Base-by-base conservation (phyloP, 371 early-diverging fungal species). In the Gilbertella persicaria region DNA sequence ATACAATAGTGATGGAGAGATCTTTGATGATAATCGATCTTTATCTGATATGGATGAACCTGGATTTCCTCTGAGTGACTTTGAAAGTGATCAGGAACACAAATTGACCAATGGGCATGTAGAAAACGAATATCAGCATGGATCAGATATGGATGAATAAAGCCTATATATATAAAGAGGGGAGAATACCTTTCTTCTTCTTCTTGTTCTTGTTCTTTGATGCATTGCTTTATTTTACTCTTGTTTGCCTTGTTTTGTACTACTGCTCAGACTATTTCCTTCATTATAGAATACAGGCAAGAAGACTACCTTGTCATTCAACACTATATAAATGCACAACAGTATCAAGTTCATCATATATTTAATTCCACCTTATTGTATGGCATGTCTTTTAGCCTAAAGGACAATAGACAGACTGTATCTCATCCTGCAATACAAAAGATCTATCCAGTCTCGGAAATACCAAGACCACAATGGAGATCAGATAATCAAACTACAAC, bases 381-480 rank as follows among this genome's bases (percentile, higher is more conserved):
- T 35, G 71, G 71, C 21, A 46, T 70, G 45, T 66, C 71, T 3
- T 50, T 70, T 19, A 41, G 40, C 20, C 25, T 69, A 14, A 47
- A 45, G 9, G 55, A 55, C 16, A 17, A 40, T 30, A 30, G 25
- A 28, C n/a, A 17, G 24, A 45, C 20, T 17, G 20, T 44, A 14
- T 12, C 12, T 20, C 35, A 56, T 37, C 68, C 68, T 12, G 50
- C 21, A 7, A 58, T 69, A 2, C 55, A 55, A 23, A 50, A 47
- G 21, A 61, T 71, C 13, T 71, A 71, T 37, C 71, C 71, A 2
- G 46, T 67, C 4, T 49, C 59, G 38, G 45, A 62, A 25, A 62
- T 67, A 0, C 68, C 71, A 25, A 39, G 69, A 5, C 69, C 66
- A 9, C 60, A 66, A 29, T 68, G 60, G 53, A 24, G 52, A 2